phyloP scores from a whole-genome alignment of 2,329 filamentous ascomycete species.

The Hirsutella minnesotensis region DNA sequence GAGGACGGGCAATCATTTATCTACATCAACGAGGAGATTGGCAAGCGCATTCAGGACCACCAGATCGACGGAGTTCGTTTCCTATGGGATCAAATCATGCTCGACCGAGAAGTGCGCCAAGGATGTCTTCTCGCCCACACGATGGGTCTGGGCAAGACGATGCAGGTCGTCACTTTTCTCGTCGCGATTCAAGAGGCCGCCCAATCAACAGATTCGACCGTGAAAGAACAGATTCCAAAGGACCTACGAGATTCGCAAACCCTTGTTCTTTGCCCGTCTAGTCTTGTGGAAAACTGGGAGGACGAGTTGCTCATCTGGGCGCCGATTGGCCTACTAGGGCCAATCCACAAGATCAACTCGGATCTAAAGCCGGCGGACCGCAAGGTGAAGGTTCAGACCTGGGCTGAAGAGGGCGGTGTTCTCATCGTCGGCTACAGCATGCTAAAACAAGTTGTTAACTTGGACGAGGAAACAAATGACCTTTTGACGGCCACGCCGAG shows the following conservation, averaged over 20 bases:
- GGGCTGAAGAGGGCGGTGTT: slow-evolving; percentile 56
- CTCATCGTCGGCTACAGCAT: slow-evolving; percentile 67
- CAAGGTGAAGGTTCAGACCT: slow-evolving; percentile 35
- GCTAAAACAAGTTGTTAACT: slow-evolving; percentile 34
- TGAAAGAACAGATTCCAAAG: slow-evolving; percentile 56
- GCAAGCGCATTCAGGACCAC: slow-evolving; percentile 58
- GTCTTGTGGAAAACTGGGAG: slow-evolving; percentile 69
- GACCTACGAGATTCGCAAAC: slow-evolving; percentile 50
- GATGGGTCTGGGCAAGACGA: slow-evolving; percentile 88
- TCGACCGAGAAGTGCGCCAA: slow-evolving; percentile 43
- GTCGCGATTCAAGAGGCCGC: slow-evolving; percentile 59
- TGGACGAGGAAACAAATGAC: slow-evolving; percentile 21
- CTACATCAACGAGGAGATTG: slow-evolving; percentile 54
- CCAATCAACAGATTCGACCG: slow-evolving; percentile 39
- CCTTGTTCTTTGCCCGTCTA: slow-evolving; percentile 64
- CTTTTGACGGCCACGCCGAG: slow-evolving; percentile 50
- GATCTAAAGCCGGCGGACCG: slow-evolving; percentile 24
- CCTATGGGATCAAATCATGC: slow-evolving; percentile 75
- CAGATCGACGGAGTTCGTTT: slow-evolving; percentile 76
- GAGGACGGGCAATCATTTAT: slow-evolving; percentile 47
- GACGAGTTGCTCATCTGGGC: slow-evolving; percentile 67
- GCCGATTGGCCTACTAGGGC: slow-evolving; percentile 41
- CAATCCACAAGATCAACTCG: slow-evolving; percentile 42
- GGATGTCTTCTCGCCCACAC: slow-evolving; percentile 79
- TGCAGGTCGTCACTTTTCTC: slow-evolving; percentile 81